Evolutionary conservation across 129 eudicot species (phyloP).

Genomic region (Tanacetum coccineum): DNA sequence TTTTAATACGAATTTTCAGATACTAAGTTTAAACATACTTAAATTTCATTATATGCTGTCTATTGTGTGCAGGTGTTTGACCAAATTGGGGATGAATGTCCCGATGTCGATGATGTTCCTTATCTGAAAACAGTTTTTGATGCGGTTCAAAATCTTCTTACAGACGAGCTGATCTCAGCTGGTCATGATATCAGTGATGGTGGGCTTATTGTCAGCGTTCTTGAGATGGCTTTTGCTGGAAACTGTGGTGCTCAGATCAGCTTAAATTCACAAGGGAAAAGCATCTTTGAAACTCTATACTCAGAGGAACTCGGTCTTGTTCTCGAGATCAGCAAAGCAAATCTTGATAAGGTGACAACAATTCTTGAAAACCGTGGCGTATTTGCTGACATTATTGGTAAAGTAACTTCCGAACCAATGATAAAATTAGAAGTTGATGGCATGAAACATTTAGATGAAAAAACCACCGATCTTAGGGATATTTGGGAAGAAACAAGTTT

Average conservation of each 20-base stretch:
- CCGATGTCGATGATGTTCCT: slow-evolving; percentile 80
- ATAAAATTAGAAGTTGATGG: slow-evolving; percentile 60
- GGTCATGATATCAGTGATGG: slow-evolving; percentile 98
- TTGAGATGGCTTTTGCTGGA: slow-evolving; percentile 98
- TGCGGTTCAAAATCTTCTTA: slow-evolving; percentile 69
- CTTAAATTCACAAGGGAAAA: slow-evolving; percentile 48
- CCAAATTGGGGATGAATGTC: slow-evolving; percentile 85
- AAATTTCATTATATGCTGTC: background rate
- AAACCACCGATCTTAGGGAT: slow-evolving; percentile 61
- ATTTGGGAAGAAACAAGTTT: slow-evolving; percentile 94
- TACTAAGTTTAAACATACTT: background rate
- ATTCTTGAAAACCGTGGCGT: slow-evolving; percentile 44
- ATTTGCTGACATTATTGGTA: slow-evolving; percentile 58
- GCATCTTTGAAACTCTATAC: slow-evolving; percentile 51
- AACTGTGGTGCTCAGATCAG: slow-evolving; percentile 62
- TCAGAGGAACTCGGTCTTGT: slow-evolving; percentile 93
- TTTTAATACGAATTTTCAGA: too few relatives aligned
- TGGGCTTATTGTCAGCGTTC: slow-evolving; percentile 58
- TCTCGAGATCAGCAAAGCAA: slow-evolving; percentile 57
- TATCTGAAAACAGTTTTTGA: slow-evolving; percentile 72
- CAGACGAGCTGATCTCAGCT: slow-evolving; percentile 66
- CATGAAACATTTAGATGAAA: slow-evolving; percentile 45
- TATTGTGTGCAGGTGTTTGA: slow-evolving; percentile 52
- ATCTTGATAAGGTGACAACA: slow-evolving; percentile 39
- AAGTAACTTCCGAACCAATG: slow-evolving; percentile 43